A percentile compares a stretch with the other conserved stretches of the same genome.
Conservation (phyloP, 306 rosid genomes). For the Corylus heterophylla region DNA sequence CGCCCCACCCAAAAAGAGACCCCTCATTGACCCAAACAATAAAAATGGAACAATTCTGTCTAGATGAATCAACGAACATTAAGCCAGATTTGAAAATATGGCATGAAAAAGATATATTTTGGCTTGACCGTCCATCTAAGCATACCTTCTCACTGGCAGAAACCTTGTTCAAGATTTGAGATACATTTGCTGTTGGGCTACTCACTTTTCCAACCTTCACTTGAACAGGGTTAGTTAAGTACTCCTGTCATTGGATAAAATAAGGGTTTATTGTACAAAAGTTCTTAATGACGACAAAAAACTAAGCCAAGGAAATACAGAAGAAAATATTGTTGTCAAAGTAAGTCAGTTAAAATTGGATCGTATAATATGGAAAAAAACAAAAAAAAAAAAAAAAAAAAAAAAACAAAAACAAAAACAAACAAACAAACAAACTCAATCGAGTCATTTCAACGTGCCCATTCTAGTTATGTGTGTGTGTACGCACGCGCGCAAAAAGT, state of each 20-base stretch:
- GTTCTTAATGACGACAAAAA: not conserved
- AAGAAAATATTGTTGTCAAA: not conserved
- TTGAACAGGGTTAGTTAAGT: slow-evolving; percentile 66
- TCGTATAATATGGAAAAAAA: not conserved
- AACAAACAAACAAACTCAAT: not conserved
- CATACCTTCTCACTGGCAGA: slow-evolving; percentile 73
- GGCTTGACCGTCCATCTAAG: not conserved
- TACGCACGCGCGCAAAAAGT: not conserved
- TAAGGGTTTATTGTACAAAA: slow-evolving; percentile 3
- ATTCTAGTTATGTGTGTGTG: not conserved
- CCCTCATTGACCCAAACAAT: too few species aligned
- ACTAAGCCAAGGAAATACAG: not conserved
- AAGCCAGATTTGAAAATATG: too few species aligned
- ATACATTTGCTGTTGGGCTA: slow-evolving; percentile 86
- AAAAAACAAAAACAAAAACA: too few species aligned
- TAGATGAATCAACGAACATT: too few species aligned
- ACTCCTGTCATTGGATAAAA: slow-evolving; percentile 59
- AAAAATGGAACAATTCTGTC: too few species aligned
- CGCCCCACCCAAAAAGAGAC: too few species aligned
- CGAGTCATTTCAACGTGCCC: slow-evolving; percentile 1
- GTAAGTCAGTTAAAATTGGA: not conserved
- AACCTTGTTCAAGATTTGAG: slow-evolving; percentile 76
- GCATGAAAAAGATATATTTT: not conserved
- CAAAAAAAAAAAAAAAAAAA: not conserved
- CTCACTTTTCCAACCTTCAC: slow-evolving; percentile 91